Conservation (phyloP, 2,329 filamentous ascomycete species). For the Stagonosporopsis cucurbitacearum region DNA sequence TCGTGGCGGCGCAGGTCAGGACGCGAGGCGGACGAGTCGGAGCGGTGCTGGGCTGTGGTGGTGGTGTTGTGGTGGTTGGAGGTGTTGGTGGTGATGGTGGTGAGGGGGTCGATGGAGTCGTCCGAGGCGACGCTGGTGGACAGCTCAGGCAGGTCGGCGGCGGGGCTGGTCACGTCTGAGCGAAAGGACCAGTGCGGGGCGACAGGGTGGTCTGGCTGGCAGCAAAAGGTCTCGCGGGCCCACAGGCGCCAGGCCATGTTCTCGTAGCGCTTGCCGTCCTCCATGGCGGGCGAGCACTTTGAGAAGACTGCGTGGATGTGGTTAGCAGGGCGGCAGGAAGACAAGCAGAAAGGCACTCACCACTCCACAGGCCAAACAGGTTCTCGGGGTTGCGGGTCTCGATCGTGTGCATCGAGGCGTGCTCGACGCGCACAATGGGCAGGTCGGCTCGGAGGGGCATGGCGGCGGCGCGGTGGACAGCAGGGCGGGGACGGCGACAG, state of each 20-base stretch:
- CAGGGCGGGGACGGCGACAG: constrained; percentile 1
- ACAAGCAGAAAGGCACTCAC: constrained; percentile 64
- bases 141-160: constrained; percentile 50
- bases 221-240: constrained; percentile 93
- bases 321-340: constrained; percentile 32
- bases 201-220: constrained; percentile 64
- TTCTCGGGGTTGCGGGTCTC: constrained; percentile 92
- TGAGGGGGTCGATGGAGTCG: constrained; percentile 50
- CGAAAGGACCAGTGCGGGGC: constrained; percentile 45
- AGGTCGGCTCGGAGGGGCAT: constrained; percentile 88
- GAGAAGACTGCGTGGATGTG: constrained; percentile 73
- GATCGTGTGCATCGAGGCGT: constrained; percentile 90
- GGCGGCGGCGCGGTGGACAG: constrained; percentile 24
- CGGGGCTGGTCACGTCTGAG: constrained; percentile 36
- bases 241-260: constrained; percentile 94
- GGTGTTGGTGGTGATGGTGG: constrained; percentile 54
- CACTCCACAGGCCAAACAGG: constrained; percentile 96
- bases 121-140: constrained; percentile 57
- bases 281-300: constrained; percentile 90
- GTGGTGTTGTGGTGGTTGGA: constrained; percentile 54
- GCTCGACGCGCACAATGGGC: constrained; percentile 89
- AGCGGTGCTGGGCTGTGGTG: constrained; percentile 55
- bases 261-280: constrained; percentile 89
- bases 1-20: constrained; percentile 61
- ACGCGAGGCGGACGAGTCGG: constrained; percentile 59